Evolutionary conservation across 2,329 filamentous ascomycete genomes (phyloP).

Genomic region (Xylariaceae sp.): DNA sequence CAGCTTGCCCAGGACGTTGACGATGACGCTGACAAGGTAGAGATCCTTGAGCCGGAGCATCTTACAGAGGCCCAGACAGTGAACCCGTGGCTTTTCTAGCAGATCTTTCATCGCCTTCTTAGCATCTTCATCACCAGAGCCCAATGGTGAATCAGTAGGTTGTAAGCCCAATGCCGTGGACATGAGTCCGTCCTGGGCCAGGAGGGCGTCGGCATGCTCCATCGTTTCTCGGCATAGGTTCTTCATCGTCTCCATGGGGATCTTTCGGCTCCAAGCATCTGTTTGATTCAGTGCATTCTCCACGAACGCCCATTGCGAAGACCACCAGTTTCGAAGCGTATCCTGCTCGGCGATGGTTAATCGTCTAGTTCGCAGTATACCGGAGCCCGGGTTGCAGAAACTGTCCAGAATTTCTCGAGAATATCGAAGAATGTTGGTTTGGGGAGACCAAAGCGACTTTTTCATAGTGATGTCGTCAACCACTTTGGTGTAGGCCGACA

Average conservation of each 20-base stretch:
- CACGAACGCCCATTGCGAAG: slow-evolving; percentile 73
- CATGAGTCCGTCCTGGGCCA: slow-evolving; percentile 80
- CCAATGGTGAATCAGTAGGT: slow-evolving; percentile 26
- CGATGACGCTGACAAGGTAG: slow-evolving; percentile 77
- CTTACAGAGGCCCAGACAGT: slow-evolving; percentile 66
- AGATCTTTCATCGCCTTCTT: slow-evolving; percentile 40
- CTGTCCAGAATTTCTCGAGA: slow-evolving; percentile 52
- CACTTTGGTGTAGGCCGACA: slow-evolving; percentile 41
- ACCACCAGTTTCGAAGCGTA: slow-evolving; percentile 75
- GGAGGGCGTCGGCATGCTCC: slow-evolving; percentile 81
- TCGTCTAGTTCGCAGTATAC: slow-evolving; percentile 49
- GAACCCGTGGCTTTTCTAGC: slow-evolving; percentile 57
- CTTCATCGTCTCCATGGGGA: slow-evolving; percentile 75
- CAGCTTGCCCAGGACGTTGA: slow-evolving; percentile 78
- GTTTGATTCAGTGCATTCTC: slow-evolving; percentile 77
- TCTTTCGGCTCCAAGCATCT: slow-evolving; percentile 72
- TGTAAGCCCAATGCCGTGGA: slow-evolving; percentile 55
- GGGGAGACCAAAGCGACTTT: slow-evolving; percentile 49
- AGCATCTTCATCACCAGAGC: slow-evolving; percentile 32
- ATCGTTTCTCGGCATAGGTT: slow-evolving; percentile 94
- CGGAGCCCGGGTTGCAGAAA: slow-evolving; percentile 51
- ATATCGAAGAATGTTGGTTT: slow-evolving; percentile 51
- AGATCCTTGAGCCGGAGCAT: slow-evolving; percentile 88
- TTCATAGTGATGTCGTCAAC: slow-evolving; percentile 38
- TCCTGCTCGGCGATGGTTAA: slow-evolving; percentile 57